Conservation (phyloP, 2,329 filamentous ascomycete genomes). For the Aspergillus piperis region DNA sequence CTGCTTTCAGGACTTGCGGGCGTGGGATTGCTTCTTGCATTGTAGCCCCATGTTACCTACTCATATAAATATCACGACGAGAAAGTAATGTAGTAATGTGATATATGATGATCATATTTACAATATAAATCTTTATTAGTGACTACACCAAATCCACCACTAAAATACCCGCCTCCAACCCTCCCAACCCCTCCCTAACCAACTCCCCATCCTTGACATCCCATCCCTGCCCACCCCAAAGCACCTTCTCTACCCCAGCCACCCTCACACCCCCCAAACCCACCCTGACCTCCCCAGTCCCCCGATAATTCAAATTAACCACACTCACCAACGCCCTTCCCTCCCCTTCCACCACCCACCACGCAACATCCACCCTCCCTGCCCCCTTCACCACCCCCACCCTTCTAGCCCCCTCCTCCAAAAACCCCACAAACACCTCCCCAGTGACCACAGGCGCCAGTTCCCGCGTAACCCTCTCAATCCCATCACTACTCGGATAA, state of each 20-base stretch:
- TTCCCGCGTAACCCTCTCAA: background rate
- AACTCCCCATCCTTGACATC: background rate
- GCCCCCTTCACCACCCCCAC: background rate
- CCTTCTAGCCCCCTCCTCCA: background rate
- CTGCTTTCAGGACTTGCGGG: constrained; percentile 24
- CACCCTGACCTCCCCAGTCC: background rate
- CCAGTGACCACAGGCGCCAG: background rate
- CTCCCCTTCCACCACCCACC: background rate
- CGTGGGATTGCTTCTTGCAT: constrained; percentile 21
- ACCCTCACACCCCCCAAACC: background rate
- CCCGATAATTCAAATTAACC: background rate
- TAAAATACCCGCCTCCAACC: background rate
- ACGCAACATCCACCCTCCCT: background rate
- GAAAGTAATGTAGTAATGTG: background rate
- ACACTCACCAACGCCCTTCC: background rate
- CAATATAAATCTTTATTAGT: too few species aligned
- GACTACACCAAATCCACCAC: background rate
- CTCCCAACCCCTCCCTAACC: background rate
- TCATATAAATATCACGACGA: background rate
- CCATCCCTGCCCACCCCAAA: background rate
- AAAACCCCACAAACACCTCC: background rate
- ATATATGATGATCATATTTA: background rate
- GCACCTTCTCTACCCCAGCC: background rate
- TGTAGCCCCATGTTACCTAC: constrained; percentile 7
- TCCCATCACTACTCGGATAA: background rate